Evolutionary conservation across 352 stramenopile genomes (phyloP), one percentile per base, ranked within the genome.

Genomic region (Phytopythium kandeliae): DNA sequence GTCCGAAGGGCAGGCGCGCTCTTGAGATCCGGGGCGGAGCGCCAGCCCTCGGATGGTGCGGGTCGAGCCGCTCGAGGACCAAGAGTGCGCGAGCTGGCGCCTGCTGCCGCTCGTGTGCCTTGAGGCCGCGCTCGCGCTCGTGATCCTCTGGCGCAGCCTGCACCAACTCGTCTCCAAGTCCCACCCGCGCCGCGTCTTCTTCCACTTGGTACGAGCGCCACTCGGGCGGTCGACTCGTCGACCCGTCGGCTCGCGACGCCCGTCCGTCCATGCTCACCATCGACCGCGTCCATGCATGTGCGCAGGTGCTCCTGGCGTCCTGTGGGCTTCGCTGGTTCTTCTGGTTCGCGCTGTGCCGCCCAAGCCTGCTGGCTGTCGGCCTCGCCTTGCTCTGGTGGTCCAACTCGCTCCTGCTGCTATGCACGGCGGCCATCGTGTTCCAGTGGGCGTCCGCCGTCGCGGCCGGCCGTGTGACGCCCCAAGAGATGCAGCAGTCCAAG

Each of bases 361-460:
- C 58, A 11, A 9, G 22, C 10, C 49, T 86, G 9, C 53, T 80
- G 21, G 51, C 60, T 1, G 17, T 57, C 0, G 72, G 70, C 2
- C 30, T 75, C 15, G 72, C 78, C 25, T 60, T 74, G 42, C 54
- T 86, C 16, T 73, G 64, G 65, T 82, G 63, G 67, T 67, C 65
- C 54, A 86, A 89, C 55, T 82, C 78, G 48, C 57, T 89, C 33
- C 56, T 89, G 12, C 37, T 89, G 57, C 62, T 89, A 33, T 86
- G 78, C 49, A 85, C 69, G 28, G 78, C 72, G 9, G 68, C 70
- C 1, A 74, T 89, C 48, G 84, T 89, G 35, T 71, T 86, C 50
- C 74, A 86, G 51, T 86, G 74, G 74, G 80, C 74, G 19, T 75
- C 62, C 45, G 74, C 78, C 21, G 70, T 82, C 13, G 79, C 65